A percentile compares a stretch with the other conserved stretches of the same genome.
These are phyloP conservation scores for Coelastrella sp. DNA, from an alignment of 139 green algal species.

Conservation along the genomic window DNA sequence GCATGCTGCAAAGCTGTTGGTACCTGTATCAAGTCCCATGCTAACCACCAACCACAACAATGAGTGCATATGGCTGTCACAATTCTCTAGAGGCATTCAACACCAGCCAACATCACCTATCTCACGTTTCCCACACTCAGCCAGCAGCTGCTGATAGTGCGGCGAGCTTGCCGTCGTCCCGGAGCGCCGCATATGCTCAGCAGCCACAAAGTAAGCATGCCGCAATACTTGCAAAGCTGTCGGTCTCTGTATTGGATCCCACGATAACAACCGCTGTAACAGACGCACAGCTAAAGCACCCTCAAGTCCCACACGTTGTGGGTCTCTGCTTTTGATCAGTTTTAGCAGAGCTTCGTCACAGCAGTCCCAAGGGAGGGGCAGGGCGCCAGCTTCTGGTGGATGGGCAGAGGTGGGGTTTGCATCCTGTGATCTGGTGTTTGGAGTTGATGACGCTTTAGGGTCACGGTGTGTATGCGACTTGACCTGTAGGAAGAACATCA, in stretches of 20 bases:
- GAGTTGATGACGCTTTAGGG: not conserved
- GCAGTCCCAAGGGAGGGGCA: constrained; percentile 26
- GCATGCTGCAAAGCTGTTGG: constrained; percentile 65
- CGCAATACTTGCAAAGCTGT: constrained; percentile 49
- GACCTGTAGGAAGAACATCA: no score
- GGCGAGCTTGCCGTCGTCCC: not conserved
- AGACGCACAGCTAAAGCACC: constrained; percentile 59
- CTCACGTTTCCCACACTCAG: not conserved
- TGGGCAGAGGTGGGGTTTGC: not conserved
- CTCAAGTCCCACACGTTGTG: constrained; percentile 48
- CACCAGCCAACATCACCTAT: not conserved
- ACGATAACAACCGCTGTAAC: constrained; percentile 65
- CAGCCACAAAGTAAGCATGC: constrained; percentile 62
- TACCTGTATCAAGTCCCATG: no score
- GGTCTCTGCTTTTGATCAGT: not conserved
- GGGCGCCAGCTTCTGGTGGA: not conserved
- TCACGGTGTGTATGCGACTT: not conserved
- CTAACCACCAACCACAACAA: no score
- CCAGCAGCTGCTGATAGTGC: not conserved
- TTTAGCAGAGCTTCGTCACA: constrained; percentile 6
- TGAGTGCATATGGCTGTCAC: no score
- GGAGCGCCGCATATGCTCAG: not conserved
- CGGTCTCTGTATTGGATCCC: constrained; percentile 52
- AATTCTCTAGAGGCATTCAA: not conserved
- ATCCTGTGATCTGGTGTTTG: not conserved